phyloP scores from a whole-genome alignment of 2,329 filamentous ascomycete genomes.

The Diaporthe citriasiana region DNA sequence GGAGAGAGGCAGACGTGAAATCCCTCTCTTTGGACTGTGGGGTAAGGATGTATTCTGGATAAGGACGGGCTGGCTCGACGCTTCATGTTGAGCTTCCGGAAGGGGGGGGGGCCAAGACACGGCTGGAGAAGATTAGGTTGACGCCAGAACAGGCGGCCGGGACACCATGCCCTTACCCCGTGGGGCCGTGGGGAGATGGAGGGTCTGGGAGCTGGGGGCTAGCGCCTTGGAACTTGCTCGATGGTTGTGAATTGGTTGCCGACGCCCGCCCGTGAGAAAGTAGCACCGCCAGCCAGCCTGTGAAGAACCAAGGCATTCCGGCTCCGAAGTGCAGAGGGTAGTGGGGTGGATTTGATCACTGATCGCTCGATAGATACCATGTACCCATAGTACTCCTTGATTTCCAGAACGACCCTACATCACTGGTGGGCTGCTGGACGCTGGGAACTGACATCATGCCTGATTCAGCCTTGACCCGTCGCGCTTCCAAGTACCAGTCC shows the following conservation, averaged over 20 bases:
- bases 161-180: slow-evolving; percentile 24
- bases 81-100: slow-evolving; percentile 15
- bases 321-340: slow-evolving; percentile 19
- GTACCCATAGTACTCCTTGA: not conserved
- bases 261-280: not conserved
- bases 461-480: slow-evolving; percentile 31
- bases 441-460: slow-evolving; percentile 31
- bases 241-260: not conserved
- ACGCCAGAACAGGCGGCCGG: slow-evolving; percentile 34
- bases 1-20: slow-evolving; percentile 12
- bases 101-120: slow-evolving; percentile 25
- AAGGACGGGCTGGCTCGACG: slow-evolving; percentile 11
- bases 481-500: not conserved
- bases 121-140: slow-evolving; percentile 34
- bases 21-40: slow-evolving; percentile 23
- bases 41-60: slow-evolving; percentile 18
- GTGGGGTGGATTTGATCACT: not conserved
- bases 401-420: not conserved
- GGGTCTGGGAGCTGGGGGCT: slow-evolving; percentile 26
- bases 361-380: not conserved
- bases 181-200: slow-evolving; percentile 30
- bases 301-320: slow-evolving; percentile 3
- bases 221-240: slow-evolving; percentile 24
- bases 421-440: not conserved
- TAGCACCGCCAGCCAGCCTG: not conserved